A percentile compares a stretch with the other conserved stretches of the same genome.
Evolutionary conservation across 2,329 filamentous ascomycete genomes (phyloP).

Genomic region (Ophiostoma montium): DNA sequence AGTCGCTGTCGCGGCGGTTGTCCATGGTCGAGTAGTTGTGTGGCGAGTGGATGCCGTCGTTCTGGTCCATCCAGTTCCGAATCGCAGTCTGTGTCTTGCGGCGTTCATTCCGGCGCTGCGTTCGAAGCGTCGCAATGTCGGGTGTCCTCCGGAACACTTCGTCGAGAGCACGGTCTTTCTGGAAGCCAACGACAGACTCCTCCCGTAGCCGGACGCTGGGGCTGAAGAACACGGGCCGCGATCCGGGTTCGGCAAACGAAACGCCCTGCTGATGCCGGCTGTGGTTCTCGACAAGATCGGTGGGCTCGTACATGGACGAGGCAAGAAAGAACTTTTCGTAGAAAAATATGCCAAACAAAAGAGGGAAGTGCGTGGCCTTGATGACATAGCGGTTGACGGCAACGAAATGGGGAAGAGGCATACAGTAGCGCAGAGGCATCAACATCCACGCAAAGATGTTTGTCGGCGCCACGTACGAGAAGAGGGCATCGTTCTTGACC

Average conservation of each 20-base stretch:
- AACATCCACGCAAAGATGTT: conserved; percentile 87
- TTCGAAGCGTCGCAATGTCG: conserved; percentile 45
- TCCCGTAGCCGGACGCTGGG: conserved; percentile 60
- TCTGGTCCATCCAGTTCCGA: conserved; percentile 76
- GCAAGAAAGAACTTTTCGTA: conserved; percentile 76
- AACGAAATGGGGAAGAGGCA: conserved; percentile 71
- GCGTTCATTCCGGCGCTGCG: conserved; percentile 46
- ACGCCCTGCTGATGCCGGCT: conserved; percentile 36
- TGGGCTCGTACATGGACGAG: conserved; percentile 63
- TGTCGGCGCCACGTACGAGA: conserved; percentile 82
- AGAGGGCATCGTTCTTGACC: conserved; percentile 95
- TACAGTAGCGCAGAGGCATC: conserved; percentile 65
- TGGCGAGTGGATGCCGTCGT: conserved; percentile 30
- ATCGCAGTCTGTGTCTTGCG: conserved; percentile 70
- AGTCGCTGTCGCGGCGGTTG: conserved; percentile 28
- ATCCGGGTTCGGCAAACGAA: conserved; percentile 42
- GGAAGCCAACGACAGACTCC: conserved; percentile 75
- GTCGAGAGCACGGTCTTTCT: conserved; percentile 79
- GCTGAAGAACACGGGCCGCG: conserved; percentile 54
- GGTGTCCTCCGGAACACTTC: conserved; percentile 75
- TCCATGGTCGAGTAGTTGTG: conserved; percentile 29
- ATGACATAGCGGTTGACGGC: conserved; percentile 81
- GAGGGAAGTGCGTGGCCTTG: conserved; percentile 78
- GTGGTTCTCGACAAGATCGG: conserved; percentile 67
- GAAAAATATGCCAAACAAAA: conserved; percentile 71